Conservation (phyloP, 2,329 filamentous ascomycete genomes). For the Penicillium psychrosexuale region DNA sequence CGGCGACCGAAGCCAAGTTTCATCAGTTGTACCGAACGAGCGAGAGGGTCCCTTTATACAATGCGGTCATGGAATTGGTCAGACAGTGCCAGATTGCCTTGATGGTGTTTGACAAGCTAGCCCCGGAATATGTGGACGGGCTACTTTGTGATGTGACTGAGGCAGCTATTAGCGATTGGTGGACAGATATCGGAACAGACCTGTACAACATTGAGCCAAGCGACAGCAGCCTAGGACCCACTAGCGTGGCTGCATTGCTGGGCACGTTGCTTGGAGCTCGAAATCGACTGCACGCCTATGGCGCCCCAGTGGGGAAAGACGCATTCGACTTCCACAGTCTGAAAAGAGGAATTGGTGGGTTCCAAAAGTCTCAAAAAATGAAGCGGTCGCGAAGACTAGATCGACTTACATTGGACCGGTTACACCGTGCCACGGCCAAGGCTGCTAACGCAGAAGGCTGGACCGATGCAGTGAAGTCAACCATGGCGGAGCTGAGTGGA, state of each 20-base stretch:
- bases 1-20: constrained; percentile 86
- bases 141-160: constrained; percentile 92
- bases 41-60: constrained; percentile 73
- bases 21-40: constrained; percentile 84
- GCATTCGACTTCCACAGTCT: constrained; percentile 81
- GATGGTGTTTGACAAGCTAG: constrained; percentile 80
- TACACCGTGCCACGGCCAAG: constrained; percentile 84
- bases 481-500: constrained; percentile 86
- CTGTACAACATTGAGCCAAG: constrained; percentile 89
- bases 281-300: constrained; percentile 80
- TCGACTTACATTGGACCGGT: constrained; percentile 72
- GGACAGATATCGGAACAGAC: constrained; percentile 87
- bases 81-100: constrained; percentile 88
- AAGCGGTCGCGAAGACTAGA: constrained; percentile 76
- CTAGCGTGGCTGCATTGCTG: constrained; percentile 81
- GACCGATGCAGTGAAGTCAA: constrained; percentile 91
- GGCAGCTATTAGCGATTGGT: constrained; percentile 87
- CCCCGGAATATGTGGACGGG: constrained; percentile 86
- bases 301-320: constrained; percentile 83
- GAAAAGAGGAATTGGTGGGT: constrained; percentile 79
- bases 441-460: constrained; percentile 85
- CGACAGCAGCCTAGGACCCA: constrained; percentile 88
- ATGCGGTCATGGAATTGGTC: constrained; percentile 81
- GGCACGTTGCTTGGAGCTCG: constrained; percentile 86
- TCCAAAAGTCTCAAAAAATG: constrained; percentile 85